Evolutionary conservation across 345 rosid genomes (phyloP).

Genomic region (Raphanus raphanistrum): DNA sequence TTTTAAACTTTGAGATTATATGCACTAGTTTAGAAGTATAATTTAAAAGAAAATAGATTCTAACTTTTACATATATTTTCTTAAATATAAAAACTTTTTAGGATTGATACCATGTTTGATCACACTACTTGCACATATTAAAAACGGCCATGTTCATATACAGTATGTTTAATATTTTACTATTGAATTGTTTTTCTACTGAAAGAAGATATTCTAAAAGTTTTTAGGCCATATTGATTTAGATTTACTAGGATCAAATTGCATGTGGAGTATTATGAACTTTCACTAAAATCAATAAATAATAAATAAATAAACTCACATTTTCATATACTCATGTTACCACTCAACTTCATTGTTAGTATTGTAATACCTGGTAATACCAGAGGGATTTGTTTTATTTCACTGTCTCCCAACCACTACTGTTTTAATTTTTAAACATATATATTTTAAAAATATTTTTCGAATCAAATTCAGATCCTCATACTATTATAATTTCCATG

Average conservation of each 20-base stretch:
- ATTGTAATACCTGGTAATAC: too few relatives aligned
- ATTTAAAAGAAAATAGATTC: too few relatives aligned
- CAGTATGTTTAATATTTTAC: too few relatives aligned
- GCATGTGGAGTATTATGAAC: neutral
- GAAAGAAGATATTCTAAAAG: neutral
- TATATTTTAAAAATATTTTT: neutral
- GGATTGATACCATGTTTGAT: too few relatives aligned
- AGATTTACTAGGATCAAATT: neutral
- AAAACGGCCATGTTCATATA: too few relatives aligned
- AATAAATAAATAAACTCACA: neutral
- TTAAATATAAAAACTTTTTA: too few relatives aligned
- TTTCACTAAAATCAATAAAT: neutral
- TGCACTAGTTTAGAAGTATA: too few relatives aligned
- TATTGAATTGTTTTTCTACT: neutral
- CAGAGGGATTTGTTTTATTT: neutral
- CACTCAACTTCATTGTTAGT: neutral
- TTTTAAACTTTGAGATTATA: too few relatives aligned
- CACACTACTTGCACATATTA: too few relatives aligned
- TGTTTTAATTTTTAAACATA: neutral
- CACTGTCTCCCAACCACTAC: slow-evolving; percentile 2
- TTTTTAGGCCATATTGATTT: neutral
- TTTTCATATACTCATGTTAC: too few relatives aligned
- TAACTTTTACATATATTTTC: too few relatives aligned
- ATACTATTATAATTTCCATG: neutral
- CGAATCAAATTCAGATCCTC: neutral